Conservation (phyloP, 202 grass and related monocot genomes). For the Zoysia matrella region DNA sequence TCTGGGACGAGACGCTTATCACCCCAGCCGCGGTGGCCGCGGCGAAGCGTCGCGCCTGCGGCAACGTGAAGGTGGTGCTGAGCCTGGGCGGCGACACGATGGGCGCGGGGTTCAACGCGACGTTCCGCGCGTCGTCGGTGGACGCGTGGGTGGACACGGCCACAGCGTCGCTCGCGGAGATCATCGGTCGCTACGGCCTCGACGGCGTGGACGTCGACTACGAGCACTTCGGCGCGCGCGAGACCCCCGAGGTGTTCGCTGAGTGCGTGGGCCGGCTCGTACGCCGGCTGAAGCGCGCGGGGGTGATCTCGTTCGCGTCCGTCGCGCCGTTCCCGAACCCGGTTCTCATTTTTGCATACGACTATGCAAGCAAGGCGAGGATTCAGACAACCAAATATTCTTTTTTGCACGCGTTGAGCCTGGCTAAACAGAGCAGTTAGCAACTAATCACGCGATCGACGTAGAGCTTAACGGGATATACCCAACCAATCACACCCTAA, state of each 20-base stretch:
- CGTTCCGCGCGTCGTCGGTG: conserved; percentile 18
- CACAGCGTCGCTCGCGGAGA: conserved; percentile 15
- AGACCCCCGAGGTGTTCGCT: conserved; percentile 36
- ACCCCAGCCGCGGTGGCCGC: conserved; percentile 11
- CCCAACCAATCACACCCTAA: too few species aligned
- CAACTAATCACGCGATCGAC: too few species aligned
- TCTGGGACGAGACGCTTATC: conserved; percentile 37
- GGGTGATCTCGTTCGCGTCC: conserved; percentile 52
- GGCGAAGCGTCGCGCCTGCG: neutral
- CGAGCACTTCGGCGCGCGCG: conserved; percentile 54
- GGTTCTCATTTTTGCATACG: neutral
- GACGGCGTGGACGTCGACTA: conserved; percentile 63
- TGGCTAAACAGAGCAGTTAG: too few species aligned
- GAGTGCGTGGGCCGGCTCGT: conserved; percentile 58
- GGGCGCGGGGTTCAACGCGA: neutral
- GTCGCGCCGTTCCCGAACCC: conserved; percentile 51
- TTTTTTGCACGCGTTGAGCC: too few species aligned
- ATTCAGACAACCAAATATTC: too few species aligned
- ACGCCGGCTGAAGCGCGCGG: conserved; percentile 19
- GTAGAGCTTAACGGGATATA: too few species aligned
- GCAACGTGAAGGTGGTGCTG: conserved; percentile 33
- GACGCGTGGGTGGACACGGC: conserved; percentile 57
- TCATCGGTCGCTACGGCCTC: conserved; percentile 40
- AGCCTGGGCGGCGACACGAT: conserved; percentile 58
- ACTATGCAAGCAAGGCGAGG: too few species aligned